Base-by-base conservation (phyloP, 2,329 filamentous ascomycete genomes). In the Biscogniauxia sp. region DNA sequence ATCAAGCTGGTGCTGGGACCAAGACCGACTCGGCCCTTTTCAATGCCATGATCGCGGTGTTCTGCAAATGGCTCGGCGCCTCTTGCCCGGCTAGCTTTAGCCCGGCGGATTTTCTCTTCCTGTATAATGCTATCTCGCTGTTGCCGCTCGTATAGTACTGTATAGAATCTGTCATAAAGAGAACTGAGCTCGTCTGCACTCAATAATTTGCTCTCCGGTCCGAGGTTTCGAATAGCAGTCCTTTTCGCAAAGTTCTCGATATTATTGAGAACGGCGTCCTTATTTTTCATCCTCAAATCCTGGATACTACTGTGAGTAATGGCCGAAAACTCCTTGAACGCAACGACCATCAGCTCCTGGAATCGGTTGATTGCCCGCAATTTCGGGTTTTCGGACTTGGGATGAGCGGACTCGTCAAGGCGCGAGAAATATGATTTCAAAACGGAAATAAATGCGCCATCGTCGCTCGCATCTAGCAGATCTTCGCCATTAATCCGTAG, bases 211-310 rank as follows among this genome's bases (percentile, higher is more conserved):
- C 93, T 97, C 68, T 99, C 95, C 0, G 94, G 93, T 0, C 95
- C 95, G 25, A 99, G 84, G 70, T 99, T 99, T 41, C 95, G 86
- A 64, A 99, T 96, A 1, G 94, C 96, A 2, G 95, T 99, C 66
- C 95, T 87, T 79, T 98, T 99, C 56, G 95, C 93, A 72, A 99
- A 99, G 69, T 87, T 97, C 78, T 98, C 95, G 71, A 99, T 98
- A 66, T 93, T 97, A 74, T 93, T 93, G 59, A 99, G 82, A 32
- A 99, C 95, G 0, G 91, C 89, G 71, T 95, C 92, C 76, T 98
- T 98, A 77, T 98, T 96, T 76, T 93, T 96, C 50, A 91, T 82
- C 20, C 95, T 88, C 72, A 96, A 84, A 66, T 98, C 95, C 0
- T 90, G 90, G 62, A 99, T 93, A 55, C 89, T 97, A 72, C 88